Conservation (phyloP, 129 eudicot genomes). For the Flaveria bidentis region DNA sequence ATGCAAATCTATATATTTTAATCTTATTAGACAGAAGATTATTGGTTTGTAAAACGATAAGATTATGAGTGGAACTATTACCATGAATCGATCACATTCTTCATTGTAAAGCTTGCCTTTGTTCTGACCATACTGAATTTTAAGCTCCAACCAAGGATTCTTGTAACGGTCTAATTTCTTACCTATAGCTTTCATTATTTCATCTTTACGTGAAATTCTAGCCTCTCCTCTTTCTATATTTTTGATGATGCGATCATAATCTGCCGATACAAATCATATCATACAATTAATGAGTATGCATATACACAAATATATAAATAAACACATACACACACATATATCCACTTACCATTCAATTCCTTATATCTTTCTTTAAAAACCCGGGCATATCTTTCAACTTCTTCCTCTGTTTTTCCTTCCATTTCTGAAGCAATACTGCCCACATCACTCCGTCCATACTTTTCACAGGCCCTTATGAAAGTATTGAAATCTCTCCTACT, state of each 20-base stretch:
- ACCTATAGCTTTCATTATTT: conserved; percentile 97
- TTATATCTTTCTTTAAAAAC: conserved; percentile 94
- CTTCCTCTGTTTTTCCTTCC: conserved; percentile 93
- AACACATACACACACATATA: not conserved
- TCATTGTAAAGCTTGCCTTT: conserved; percentile 98
- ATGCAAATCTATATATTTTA: conserved; percentile 65
- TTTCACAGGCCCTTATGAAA: conserved; percentile 96
- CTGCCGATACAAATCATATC: conserved; percentile 39
- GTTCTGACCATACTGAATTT: conserved; percentile 98
- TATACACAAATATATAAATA: not conserved
- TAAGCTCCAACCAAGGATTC: conserved; percentile 96
- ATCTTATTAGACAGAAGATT: not conserved
- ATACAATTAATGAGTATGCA: not conserved
- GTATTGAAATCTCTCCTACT: conserved; percentile 87
- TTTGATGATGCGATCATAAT: conserved; percentile 90
- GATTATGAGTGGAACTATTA: conserved; percentile 2
- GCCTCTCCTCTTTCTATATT: conserved; percentile 99
- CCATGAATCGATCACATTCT: conserved; percentile 99
- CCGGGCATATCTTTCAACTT: conserved; percentile 94
- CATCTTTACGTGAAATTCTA: conserved; percentile 92
- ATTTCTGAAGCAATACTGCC: conserved; percentile 82
- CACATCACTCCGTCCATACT: conserved; percentile 82
- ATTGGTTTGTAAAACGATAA: not conserved
- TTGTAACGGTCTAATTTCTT: conserved; percentile 96
- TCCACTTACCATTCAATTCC: conserved; percentile 73